Conservation (phyloP, 371 early-diverging fungal species). For the Choanephora cucurbitarum region DNA sequence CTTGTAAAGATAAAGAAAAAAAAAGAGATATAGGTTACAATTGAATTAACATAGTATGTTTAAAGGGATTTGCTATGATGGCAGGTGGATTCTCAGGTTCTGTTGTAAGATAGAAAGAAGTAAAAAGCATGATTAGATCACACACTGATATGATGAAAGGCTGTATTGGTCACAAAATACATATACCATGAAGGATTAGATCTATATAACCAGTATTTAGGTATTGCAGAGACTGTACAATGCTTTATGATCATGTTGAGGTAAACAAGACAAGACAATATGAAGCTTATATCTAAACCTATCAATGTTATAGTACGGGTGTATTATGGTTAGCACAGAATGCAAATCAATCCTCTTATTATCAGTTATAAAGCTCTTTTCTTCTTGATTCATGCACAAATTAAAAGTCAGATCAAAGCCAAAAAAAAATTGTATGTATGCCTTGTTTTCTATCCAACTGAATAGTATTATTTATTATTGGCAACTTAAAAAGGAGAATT, state of each 20-base stretch:
- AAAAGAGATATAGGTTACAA: neutral
- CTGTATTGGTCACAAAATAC: constrained; percentile 70
- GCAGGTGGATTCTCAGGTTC: constrained; percentile 76
- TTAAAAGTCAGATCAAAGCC: too few species aligned
- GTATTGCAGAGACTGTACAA: constrained; percentile 64
- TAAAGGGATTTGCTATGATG: constrained; percentile 68
- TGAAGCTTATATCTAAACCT: too few species aligned
- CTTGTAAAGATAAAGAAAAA: constrained; percentile 25
- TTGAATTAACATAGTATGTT: too few species aligned
- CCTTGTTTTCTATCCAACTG: too few species aligned
- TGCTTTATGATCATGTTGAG: constrained; percentile 68
- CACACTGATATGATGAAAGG: constrained; percentile 33
- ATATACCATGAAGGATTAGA: constrained; percentile 55
- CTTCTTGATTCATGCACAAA: too few species aligned
- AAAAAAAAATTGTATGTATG: too few species aligned
- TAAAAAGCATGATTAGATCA: too few species aligned
- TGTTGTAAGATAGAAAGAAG: constrained; percentile 44
- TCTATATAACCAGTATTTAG: constrained; percentile 60
- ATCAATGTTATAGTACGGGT: constrained; percentile 23
- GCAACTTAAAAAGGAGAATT: too few species aligned
- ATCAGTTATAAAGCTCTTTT: too few species aligned
- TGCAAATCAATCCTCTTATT: neutral
- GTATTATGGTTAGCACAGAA: constrained; percentile 20
- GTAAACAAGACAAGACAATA: too few species aligned
- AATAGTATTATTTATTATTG: too few species aligned